Base-by-base conservation (phyloP, 257 asterid species). In the Prunella vulgaris region DNA sequence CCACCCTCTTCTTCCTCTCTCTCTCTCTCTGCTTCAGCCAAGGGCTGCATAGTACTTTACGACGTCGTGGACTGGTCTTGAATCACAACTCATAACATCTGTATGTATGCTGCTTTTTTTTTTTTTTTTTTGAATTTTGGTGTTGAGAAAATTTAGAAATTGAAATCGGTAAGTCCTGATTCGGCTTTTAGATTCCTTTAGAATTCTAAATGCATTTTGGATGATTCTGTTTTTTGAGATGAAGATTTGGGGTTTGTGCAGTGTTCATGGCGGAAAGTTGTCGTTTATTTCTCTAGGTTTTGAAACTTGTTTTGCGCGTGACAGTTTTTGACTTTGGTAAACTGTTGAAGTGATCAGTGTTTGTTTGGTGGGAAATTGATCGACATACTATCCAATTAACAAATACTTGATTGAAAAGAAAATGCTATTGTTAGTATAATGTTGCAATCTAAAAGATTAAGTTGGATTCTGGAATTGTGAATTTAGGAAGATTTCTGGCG, bases 61-160 rank as follows among this genome's bases (percentile, higher is more conserved):
- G 62, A 67, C 40, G 46, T 53, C 68, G 69, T 60, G 60, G 70
- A 59, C 68, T 64, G 68, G 54, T 25, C 61, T 72, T 48, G 27
- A 51, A 1, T 72, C 33, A 61, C 77, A 66, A 75, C 51, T 78
- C 84, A 75, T 63, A 51, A 38, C 70, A 48, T 64, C 66, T 74
- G 80, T 76, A 71, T 32, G 70, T 72, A 25, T 24, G 78, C 62
- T 60, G 66, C 65, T 60, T 25, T 60, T 27, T 6, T 46, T 33
- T 2, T 5, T 35, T 67, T 42, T 74, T 37, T 44, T 68, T 49
- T 66, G 69, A 65, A 60, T 67, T 64, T 60, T 66, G n/a, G 74
- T 60, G 17, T 12, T 40, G 54, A 68, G 27, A 15, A 58, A 60
- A 60, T 60, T n/a, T 15, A 53, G 72, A 33, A 38, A 15, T 44